Conservation (phyloP, 441 rosid genomes). For the Eutrema salsugineum region DNA sequence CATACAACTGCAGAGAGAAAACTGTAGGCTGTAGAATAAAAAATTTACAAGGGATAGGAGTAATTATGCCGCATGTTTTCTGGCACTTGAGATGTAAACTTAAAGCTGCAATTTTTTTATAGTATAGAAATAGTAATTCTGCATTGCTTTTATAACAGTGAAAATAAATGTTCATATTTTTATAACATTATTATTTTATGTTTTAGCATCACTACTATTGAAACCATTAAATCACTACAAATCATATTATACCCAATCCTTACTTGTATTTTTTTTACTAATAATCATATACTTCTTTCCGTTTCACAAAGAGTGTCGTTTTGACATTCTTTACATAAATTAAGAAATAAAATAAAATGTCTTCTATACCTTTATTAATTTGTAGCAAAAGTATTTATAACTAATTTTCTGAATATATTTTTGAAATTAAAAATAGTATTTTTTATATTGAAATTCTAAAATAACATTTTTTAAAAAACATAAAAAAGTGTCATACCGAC, state of each 20-base stretch:
- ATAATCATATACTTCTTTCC: no score
- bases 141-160: neutral
- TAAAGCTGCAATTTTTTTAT: conserved; percentile 6
- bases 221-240: neutral
- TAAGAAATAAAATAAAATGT: no score
- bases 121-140: neutral
- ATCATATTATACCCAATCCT: neutral
- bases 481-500: no score
- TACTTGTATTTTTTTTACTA: neutral
- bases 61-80: conserved; percentile 32
- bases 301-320: no score
- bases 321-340: no score
- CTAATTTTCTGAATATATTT: no score
- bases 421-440: no score
- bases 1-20: neutral
- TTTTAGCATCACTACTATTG: neutral
- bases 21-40: neutral
- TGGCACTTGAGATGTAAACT: no score
- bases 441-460: no score
- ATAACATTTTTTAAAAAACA: no score
- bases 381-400: no score
- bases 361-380: no score
- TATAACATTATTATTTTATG: neutral
- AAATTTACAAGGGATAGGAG: neutral
- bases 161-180: neutral